These are phyloP conservation scores for Penicillium cosmopolitanum DNA, from an alignment of 495 filamentous ascomycete species.

Conservation along the genomic window DNA sequence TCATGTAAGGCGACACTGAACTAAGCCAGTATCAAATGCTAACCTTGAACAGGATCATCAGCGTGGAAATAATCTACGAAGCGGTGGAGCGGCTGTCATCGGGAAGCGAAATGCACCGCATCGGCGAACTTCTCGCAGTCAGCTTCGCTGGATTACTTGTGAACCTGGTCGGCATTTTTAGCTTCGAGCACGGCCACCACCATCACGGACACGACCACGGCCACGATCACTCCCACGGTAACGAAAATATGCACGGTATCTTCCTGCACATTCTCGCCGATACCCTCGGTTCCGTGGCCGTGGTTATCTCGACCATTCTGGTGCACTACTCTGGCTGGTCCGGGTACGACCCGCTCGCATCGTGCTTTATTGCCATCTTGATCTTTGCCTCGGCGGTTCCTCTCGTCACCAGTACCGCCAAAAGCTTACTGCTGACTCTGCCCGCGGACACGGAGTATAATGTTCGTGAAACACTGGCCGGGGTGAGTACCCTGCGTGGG, in stretches of 20 bases:
- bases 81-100: slow-evolving; percentile 84
- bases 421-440: slow-evolving; percentile 78
- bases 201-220: slow-evolving; percentile 65
- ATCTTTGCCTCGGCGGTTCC: slow-evolving; percentile 90
- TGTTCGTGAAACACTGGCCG: slow-evolving; percentile 81
- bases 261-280: slow-evolving; percentile 96
- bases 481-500: slow-evolving; percentile 78
- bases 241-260: slow-evolving; percentile 99
- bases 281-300: slow-evolving; percentile 89
- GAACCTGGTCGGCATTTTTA: slow-evolving; percentile 88
- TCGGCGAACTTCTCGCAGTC: slow-evolving; percentile 85
- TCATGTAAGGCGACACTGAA: slow-evolving; percentile 66
- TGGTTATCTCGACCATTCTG: slow-evolving; percentile 88
- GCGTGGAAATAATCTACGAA: slow-evolving; percentile 94
- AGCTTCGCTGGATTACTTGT: slow-evolving; percentile 83
- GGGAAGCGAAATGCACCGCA: slow-evolving; percentile 77
- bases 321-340: slow-evolving; percentile 87
- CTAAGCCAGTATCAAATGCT: slow-evolving; percentile 16
- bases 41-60: slow-evolving; percentile 71
- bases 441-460: slow-evolving; percentile 87
- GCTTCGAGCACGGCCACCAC: slow-evolving; percentile 72
- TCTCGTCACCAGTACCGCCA: slow-evolving; percentile 81
- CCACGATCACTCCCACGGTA: slow-evolving; percentile 74
- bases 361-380: slow-evolving; percentile 88
- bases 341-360: slow-evolving; percentile 95